These are phyloP conservation scores for Apiospora marii DNA, from an alignment of 2,329 filamentous ascomycete species.

Conservation along the genomic window DNA sequence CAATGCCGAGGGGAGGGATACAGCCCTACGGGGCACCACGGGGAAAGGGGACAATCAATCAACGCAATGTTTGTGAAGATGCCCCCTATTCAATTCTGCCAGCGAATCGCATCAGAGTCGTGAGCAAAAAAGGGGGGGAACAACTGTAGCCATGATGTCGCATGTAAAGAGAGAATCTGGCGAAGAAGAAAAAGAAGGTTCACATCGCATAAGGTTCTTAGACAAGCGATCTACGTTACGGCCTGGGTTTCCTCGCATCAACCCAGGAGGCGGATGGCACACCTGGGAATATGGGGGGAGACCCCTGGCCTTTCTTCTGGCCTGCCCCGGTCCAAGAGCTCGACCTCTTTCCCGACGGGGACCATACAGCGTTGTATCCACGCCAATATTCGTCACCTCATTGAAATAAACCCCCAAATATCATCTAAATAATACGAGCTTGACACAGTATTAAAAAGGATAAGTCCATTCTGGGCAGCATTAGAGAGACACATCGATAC, in stretches of 20 bases:
- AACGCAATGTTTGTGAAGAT: not conserved
- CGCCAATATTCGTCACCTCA: not conserved
- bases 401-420: not conserved
- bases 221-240: slow-evolving; percentile 11
- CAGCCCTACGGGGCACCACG: not conserved
- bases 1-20: not conserved
- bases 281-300: slow-evolving; percentile 1
- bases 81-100: not conserved
- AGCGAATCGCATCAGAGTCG: not conserved
- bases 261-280: not conserved
- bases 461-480: not conserved
- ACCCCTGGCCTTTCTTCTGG: not conserved
- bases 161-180: not conserved
- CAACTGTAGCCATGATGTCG: not conserved
- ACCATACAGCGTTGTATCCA: not conserved
- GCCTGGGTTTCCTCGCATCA: not conserved
- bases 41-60: not conserved
- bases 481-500: not conserved
- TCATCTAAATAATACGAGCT: not conserved
- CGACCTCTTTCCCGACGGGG: not conserved
- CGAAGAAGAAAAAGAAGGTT: slow-evolving; percentile 15
- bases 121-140: not conserved
- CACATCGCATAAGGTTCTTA: slow-evolving; percentile 21
- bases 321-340: not conserved
- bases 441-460: not conserved